Percentiles rank a stretch among this genome's conserved stretches.
Evolutionary conservation across 257 asterid genomes (phyloP).

Genomic region (Capsicum chinense): DNA sequence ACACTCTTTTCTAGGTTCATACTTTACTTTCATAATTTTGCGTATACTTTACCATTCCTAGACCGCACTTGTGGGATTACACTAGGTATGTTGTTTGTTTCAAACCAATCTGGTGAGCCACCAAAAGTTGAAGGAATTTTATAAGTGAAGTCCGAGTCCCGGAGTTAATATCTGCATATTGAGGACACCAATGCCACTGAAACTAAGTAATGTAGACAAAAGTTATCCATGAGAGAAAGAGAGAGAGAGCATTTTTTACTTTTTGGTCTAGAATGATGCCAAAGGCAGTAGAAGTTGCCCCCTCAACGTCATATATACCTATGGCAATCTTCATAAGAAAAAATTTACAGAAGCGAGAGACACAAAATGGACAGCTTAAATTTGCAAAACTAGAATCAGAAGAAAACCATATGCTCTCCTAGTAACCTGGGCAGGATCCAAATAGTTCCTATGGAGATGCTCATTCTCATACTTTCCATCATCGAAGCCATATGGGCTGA

Average conservation of each 20-base stretch:
- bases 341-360: conserved; percentile 39
- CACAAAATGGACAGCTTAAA: conserved; percentile 13
- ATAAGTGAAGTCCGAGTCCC: conserved; percentile 68
- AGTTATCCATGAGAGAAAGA: neutral
- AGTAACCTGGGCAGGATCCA: conserved; percentile 77
- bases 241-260: conserved; percentile 46
- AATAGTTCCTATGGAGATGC: conserved; percentile 58
- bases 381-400: neutral
- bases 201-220: conserved; percentile 22
- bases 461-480: conserved; percentile 83
- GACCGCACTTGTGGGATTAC: too few species aligned
- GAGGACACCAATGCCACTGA: conserved; percentile 21
- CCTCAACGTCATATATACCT: conserved; percentile 91
- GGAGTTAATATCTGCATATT: conserved; percentile 69
- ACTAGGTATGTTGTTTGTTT: too few species aligned
- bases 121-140: conserved; percentile 86
- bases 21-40: too few species aligned
- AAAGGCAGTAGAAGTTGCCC: conserved; percentile 82
- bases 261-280: conserved; percentile 72
- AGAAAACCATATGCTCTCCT: conserved; percentile 12
- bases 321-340: conserved; percentile 64
- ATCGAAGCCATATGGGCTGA: conserved; percentile 76
- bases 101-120: conserved; percentile 59
- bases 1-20: neutral
- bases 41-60: too few species aligned